Base-by-base conservation (phyloP, 306 rosid genomes). In the Quercus mongolica region DNA sequence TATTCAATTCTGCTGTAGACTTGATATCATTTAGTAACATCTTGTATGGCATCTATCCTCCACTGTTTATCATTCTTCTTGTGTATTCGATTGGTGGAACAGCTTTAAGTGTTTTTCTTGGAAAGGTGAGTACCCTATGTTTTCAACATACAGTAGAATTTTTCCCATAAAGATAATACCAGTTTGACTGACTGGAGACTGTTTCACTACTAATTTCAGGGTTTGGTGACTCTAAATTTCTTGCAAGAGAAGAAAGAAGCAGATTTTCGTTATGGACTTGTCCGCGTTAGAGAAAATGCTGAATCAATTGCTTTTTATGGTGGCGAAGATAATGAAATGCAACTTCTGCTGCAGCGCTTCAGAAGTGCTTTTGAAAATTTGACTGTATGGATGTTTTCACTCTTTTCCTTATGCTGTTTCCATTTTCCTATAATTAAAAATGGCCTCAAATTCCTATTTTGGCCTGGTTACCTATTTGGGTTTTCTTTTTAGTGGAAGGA, bases 231-330 rank as follows among this genome's bases (percentile, higher is more conserved):
- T 38, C 78, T 93, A 41, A 93, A 95, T 80, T 95, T 95, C 86
- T 83, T 95, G 89, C 99, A 95, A 95, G 99, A 95, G 86, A 95
- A 95, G 80, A 95, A 95, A 77, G 99, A 95, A 79, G 99, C 99
- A 75, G 99, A 95, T 88, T 95, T 95, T 75, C 98, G 99, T 78
- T 95, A 95, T 79, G 98, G 98, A 55, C 99, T 95, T 55, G 99
- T 95, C 55, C 89, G 99, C 2, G 81, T 95, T 65, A 92, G 99
- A 76, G 99, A 95, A 86, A 95, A 95, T 89, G 93, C 99, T 64
- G 99, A 95, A 85, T 92, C 99, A 54, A 90, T 95, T 83, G 98
- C 99, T 76, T 95, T 95, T 86, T 95, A 95, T 74, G 83, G 97
- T 31, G 99, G 98, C 57, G 99, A 95, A 91, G 87, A 87, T 26